These are phyloP conservation scores for Sporothrix sp. DNA, from an alignment of 2,329 filamentous ascomycete genomes.

Conservation along the genomic window DNA sequence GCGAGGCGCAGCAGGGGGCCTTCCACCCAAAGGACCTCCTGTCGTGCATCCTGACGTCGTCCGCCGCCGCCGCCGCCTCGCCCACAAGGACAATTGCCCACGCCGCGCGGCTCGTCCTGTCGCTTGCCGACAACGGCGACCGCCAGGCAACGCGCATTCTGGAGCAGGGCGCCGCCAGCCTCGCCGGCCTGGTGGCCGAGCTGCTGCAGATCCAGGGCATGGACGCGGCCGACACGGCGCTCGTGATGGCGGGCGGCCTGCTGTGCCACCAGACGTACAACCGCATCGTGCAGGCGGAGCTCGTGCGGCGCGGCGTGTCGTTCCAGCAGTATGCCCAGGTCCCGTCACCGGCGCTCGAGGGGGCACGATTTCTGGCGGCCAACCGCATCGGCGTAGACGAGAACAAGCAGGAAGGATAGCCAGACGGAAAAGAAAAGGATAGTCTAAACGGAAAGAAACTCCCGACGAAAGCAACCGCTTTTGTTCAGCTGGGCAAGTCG, in stretches of 20 bases:
- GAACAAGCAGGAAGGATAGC: background rate
- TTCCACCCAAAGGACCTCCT: background rate
- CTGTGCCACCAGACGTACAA: background rate
- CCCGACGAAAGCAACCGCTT: too few relatives aligned
- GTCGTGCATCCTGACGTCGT: background rate
- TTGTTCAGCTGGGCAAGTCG: background rate
- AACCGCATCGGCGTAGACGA: background rate
- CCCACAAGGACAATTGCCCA: background rate
- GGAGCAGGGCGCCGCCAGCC: background rate
- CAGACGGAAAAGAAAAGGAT: background rate
- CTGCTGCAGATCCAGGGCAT: background rate
- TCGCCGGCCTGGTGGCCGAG: slow-evolving; percentile 6
- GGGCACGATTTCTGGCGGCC: background rate
- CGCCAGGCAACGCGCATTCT: slow-evolving; percentile 4
- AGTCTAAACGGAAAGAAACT: too few relatives aligned
- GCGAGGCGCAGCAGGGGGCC: background rate
- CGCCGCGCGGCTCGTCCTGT: slow-evolving; percentile 1
- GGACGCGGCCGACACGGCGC: slow-evolving; percentile 1
- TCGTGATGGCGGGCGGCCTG: slow-evolving; percentile 9
- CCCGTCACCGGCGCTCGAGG: slow-evolving; percentile 3
- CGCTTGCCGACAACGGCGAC: background rate
- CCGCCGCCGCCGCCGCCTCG: background rate
- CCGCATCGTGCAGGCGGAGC: background rate
- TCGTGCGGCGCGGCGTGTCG: background rate
- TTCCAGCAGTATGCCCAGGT: background rate